Evolutionary conservation across 768 basidiomycete genomes (phyloP).

Genomic region (Termitomyces sp.): DNA sequence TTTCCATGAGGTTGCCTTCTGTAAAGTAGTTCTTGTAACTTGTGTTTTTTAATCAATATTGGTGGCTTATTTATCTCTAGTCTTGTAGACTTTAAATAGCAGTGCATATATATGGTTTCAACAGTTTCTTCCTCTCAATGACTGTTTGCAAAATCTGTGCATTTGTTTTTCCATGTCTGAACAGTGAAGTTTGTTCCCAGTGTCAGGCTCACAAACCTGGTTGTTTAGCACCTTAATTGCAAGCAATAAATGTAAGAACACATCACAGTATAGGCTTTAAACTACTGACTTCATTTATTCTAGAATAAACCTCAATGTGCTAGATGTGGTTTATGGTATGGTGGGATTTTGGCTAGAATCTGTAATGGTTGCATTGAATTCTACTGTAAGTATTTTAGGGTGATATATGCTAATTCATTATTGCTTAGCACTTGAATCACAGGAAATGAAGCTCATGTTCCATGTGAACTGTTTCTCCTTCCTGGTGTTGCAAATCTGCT

Average conservation of each 20-base stretch:
- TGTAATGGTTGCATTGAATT: not conserved
- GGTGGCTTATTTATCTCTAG: too few species aligned
- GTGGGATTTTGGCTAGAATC: not conserved
- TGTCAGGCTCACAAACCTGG: not conserved
- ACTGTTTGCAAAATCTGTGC: not conserved
- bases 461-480: not conserved
- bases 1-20: not conserved
- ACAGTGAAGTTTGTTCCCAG: not conserved
- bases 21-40: too few species aligned
- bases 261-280: not conserved
- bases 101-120: too few species aligned
- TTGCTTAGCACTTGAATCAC: not conserved
- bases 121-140: not conserved
- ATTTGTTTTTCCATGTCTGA: not conserved
- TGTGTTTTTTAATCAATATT: too few species aligned
- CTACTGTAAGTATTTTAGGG: not conserved
- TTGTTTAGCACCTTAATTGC: not conserved
- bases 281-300: not conserved
- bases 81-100: too few species aligned
- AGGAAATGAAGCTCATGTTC: not conserved
- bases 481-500: not conserved
- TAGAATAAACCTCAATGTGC: not conserved
- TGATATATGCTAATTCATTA: too few species aligned
- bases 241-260: not conserved
- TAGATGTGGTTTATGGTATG: not conserved